These are phyloP conservation scores for Taphrina pruni DNA, from an alignment of 1,139 yeast genomes.

Conservation along the genomic window DNA sequence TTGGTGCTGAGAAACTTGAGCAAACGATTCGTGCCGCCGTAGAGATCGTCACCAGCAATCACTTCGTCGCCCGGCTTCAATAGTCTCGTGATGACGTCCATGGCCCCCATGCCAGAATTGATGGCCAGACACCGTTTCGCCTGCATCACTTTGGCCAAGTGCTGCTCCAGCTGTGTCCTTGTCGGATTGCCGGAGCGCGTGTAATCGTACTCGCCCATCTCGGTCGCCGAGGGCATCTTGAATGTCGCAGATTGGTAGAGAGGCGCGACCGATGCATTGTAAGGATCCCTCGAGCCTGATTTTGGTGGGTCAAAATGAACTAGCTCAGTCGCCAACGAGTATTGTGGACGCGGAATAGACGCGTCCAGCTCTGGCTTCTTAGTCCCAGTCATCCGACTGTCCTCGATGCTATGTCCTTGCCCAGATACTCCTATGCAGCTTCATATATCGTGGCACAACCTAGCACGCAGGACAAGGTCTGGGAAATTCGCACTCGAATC, in stretches of 20 bases:
- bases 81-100: slow-evolving; percentile 77
- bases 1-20: slow-evolving; percentile 72
- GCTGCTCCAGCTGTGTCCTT: slow-evolving; percentile 80
- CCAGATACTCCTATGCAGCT: too few species aligned
- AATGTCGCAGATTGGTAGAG: slow-evolving; percentile 92
- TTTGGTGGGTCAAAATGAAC: slow-evolving; percentile 64
- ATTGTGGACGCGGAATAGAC: background rate
- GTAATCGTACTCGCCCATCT: slow-evolving; percentile 77
- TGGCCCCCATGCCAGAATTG: slow-evolving; percentile 85
- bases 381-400: slow-evolving; percentile 8
- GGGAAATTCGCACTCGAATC: too few species aligned
- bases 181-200: slow-evolving; percentile 89
- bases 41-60: slow-evolving; percentile 76
- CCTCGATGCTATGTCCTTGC: too few species aligned
- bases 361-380: slow-evolving; percentile 18
- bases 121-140: slow-evolving; percentile 81
- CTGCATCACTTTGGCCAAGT: slow-evolving; percentile 78
- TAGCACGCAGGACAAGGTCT: too few species aligned
- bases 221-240: slow-evolving; percentile 74
- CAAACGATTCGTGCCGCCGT: slow-evolving; percentile 89
- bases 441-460: too few species aligned
- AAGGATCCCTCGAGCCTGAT: slow-evolving; percentile 59
- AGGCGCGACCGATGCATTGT: slow-evolving; percentile 84
- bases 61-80: slow-evolving; percentile 60
- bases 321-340: slow-evolving; percentile 62